Evolutionary conservation across 2,329 filamentous ascomycete genomes (phyloP).

Genomic region (Neurospora sp.): DNA sequence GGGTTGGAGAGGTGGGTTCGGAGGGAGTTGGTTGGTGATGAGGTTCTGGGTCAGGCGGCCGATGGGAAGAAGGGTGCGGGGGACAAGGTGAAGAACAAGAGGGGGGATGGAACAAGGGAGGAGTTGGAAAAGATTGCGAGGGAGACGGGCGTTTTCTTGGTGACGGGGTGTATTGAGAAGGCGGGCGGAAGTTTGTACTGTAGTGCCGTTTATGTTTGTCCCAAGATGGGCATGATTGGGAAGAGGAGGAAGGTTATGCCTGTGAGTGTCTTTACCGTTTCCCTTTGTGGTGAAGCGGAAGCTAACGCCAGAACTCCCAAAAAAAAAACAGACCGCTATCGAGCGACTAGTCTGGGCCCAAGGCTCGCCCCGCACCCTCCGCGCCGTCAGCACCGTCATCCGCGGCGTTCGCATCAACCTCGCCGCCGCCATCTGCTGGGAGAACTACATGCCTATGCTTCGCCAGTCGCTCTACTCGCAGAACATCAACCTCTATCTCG

Average conservation of each 20-base stretch:
- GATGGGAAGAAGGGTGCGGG: neutral
- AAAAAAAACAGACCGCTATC: conserved; percentile 46
- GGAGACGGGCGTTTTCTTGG: conserved; percentile 72
- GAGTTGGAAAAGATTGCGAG: conserved; percentile 64
- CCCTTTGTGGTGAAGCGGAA: neutral
- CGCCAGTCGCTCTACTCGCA: conserved; percentile 77
- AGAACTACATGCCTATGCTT: conserved; percentile 89
- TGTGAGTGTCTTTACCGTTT: conserved; percentile 32
- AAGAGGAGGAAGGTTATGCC: conserved; percentile 93
- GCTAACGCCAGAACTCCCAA: neutral
- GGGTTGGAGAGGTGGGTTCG: conserved; percentile 64
- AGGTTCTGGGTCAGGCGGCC: too few species aligned
- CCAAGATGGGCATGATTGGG: conserved; percentile 59
- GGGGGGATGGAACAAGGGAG: conserved; percentile 59
- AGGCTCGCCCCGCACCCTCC: conserved; percentile 67
- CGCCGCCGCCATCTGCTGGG: conserved; percentile 88
- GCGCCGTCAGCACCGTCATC: conserved; percentile 69
- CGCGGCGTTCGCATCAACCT: conserved; percentile 71
- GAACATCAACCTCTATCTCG: conserved; percentile 85
- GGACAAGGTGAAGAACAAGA: conserved; percentile 23
- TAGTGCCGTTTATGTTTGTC: conserved; percentile 71
- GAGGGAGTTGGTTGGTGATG: conserved; percentile 33
- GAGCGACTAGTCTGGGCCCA: conserved; percentile 87
- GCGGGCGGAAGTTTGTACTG: conserved; percentile 80
- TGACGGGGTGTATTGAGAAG: conserved; percentile 70